A percentile compares a stretch with the other conserved stretches of the same genome.
phyloP scores from a whole-genome alignment of 768 basidiomycete genomes.

The Cystofilobasidium capitatum region DNA sequence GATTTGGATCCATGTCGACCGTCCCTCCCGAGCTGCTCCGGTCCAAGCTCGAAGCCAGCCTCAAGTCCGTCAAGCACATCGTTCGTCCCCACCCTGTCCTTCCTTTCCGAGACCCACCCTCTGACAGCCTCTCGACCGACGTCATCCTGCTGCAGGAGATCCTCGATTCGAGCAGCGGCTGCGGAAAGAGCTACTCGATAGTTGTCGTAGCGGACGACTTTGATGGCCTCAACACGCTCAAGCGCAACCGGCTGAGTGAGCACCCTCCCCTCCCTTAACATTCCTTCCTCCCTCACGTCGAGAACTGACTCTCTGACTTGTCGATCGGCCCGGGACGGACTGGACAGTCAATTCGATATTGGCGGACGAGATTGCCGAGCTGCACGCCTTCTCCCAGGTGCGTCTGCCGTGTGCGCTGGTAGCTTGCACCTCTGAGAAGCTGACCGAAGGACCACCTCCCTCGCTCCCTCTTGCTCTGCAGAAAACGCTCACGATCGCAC shows the following conservation, averaged over 20 bases:
- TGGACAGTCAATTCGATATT: conserved; percentile 24
- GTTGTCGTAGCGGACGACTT: conserved; percentile 26
- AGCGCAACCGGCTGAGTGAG: conserved; percentile 25
- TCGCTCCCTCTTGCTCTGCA: neutral
- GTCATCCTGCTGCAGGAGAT: conserved; percentile 12
- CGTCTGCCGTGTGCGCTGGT: neutral
- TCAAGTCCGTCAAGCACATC: neutral
- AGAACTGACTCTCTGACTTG: neutral
- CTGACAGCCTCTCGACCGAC: neutral
- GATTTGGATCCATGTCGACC: conserved; percentile 5
- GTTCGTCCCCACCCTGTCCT: neutral
- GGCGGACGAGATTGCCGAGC: conserved; percentile 22
- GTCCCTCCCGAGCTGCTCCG: conserved; percentile 8
- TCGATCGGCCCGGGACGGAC: too few species aligned
- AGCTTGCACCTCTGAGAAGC: neutral
- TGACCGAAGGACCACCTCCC: neutral
- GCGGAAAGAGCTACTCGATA: conserved; percentile 25
- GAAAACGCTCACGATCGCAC: conserved; percentile 25
- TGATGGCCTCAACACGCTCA: conserved; percentile 25
- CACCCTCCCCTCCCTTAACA: neutral
- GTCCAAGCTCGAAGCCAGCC: conserved; percentile 13
- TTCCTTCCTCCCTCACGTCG: neutral
- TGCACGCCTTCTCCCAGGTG: conserved; percentile 27
- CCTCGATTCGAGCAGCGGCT: conserved; percentile 19
- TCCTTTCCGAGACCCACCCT: neutral